Conservation (phyloP, 345 rosid species). For the Cochlearia excelsa region DNA sequence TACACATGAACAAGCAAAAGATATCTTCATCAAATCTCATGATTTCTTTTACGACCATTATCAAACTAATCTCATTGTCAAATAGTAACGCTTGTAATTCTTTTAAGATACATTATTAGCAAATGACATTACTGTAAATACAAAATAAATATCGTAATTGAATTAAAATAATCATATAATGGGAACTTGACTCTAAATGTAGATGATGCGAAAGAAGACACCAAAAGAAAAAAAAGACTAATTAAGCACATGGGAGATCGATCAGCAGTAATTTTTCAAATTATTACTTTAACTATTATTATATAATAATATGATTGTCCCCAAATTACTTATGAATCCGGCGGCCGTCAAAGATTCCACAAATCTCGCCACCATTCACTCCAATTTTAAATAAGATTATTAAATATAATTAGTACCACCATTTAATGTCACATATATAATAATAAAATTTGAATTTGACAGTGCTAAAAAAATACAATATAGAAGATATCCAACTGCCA, state of each 20-base stretch:
- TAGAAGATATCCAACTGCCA: conserved; percentile 20
- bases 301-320: conserved; percentile 14
- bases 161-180: conserved; percentile 17
- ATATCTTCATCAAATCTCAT: conserved; percentile 28
- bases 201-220: conserved; percentile 29
- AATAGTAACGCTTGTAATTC: background rate
- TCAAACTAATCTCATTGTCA: conserved; percentile 2
- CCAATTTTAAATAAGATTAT: background rate
- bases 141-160: background rate
- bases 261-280: conserved; percentile 24
- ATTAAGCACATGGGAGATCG: conserved; percentile 30
- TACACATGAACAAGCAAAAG: conserved; percentile 28
- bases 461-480: conserved; percentile 16
- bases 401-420: no score
- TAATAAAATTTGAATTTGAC: background rate
- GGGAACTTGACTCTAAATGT: conserved; percentile 18
- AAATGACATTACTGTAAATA: background rate
- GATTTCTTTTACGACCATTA: conserved; percentile 14
- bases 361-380: conserved; percentile 41
- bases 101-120: background rate
- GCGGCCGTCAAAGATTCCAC: conserved; percentile 35
- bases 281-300: conserved; percentile 8
- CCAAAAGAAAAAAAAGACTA: conserved; percentile 6
- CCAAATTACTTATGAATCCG: conserved; percentile 18
- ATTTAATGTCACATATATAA: background rate